Evolutionary conservation across 179 eudicot species (phyloP), one percentile per base, ranked within the genome.

Genomic region (Gypsophila paniculata): DNA sequence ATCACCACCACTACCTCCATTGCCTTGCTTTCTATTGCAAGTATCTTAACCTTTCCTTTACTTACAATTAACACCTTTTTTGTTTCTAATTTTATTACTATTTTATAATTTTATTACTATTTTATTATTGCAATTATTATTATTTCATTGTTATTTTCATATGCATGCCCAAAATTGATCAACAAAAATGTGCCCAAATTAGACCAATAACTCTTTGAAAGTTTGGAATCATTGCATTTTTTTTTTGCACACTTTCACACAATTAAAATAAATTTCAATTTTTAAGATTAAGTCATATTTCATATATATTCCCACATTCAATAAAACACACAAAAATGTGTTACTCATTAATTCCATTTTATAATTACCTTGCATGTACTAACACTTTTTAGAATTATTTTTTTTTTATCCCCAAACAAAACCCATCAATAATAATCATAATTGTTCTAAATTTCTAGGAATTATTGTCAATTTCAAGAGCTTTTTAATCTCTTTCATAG

Each of bases 31-130:
- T 86, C 81, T 72, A 76, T 74, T 84, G 88, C 81, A 80, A 87
- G 92, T 78, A 83, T 86, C 85, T 81, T 71, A 80, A 66, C 78
- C 88, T 77, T 88, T 78, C 76, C 95, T 93, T 89, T 80, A 82
- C 90, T 85, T 86, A 67, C 92, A 92, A 80, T 87, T 88, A 36
- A 25, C 1, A 68, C 5, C 65, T 77, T 73, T 77, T 73, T 21
- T 66, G 65, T 71, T 53, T 18, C 70, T 51, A 14, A 36, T 14
- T 44, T 61, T 3, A 54, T 39, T 42, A 42, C 0, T 6, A 42
- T 6, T 2, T 6, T 6, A 2, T 6, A 42, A 2, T 6, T 2
- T 0, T 2, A 42, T 42, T 42, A 6, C 5, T 42, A 42, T 8
- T 6, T 6, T 42, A 6, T 42, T 54, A n/a, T n/a, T n/a, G n/a